Evolutionary conservation across 2,329 filamentous ascomycete species (phyloP).

Genomic region (Neurospora sp.): DNA sequence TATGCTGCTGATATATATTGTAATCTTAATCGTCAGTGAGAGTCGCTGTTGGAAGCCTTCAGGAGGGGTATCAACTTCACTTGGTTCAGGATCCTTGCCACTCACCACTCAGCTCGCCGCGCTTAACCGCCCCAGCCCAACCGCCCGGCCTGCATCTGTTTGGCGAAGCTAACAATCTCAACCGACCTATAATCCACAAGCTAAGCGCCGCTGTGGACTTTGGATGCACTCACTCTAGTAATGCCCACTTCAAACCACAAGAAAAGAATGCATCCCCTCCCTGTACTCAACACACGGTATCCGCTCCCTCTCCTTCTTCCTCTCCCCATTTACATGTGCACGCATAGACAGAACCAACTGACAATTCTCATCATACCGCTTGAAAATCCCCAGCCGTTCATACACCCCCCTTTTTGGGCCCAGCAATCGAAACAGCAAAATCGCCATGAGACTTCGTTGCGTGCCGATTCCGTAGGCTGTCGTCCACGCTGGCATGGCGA

Average conservation of each 20-base stretch:
- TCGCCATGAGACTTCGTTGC: background rate
- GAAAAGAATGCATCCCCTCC: background rate
- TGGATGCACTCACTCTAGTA: background rate
- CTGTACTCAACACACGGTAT: background rate
- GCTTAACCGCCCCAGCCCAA: background rate
- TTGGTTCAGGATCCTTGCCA: background rate
- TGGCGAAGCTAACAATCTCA: background rate
- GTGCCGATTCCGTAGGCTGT: background rate
- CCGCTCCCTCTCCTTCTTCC: background rate
- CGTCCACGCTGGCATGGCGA: background rate
- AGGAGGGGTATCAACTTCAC: background rate
- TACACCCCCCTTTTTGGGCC: background rate
- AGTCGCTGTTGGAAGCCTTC: background rate
- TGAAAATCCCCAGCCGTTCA: conserved; percentile 1
- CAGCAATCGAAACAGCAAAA: conserved; percentile 1
- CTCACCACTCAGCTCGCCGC: background rate
- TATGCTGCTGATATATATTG: background rate
- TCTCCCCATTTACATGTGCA: background rate
- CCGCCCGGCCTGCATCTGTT: too few relatives aligned
- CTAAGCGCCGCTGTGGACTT: background rate
- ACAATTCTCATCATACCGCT: background rate
- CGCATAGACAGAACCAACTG: background rate
- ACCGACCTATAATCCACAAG: background rate
- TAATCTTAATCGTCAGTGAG: background rate
- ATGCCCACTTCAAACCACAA: background rate